Base-by-base conservation (phyloP, 1,284 basidiomycete species). In the Ganoderma sinense region DNA sequence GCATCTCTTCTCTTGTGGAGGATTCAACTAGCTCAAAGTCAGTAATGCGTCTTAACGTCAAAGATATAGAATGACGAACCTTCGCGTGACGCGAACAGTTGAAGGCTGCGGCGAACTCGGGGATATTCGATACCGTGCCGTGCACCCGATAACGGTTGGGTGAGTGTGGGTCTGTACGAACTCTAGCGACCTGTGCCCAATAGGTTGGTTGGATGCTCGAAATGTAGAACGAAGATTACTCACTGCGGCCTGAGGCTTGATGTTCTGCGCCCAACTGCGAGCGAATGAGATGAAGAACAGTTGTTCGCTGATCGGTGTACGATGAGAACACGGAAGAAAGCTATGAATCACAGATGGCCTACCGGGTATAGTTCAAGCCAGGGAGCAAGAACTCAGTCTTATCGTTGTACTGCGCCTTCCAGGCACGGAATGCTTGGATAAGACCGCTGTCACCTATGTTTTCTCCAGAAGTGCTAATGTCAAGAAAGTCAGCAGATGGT, bases 251-350 rank as follows among this genome's bases (percentile, higher is more conserved):
- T 88, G 90, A n/a, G 91, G 87, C 73, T 91, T 92, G 80, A 92
- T 91, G 71, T 87, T 89, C 75, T 88, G 85, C 0, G 90, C 93
- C 93, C 93, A 96, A 18, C 90, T 88, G 36, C 90, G 88, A 41
- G 85, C 96, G 77, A 94, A 97, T 1, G 94, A 89, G 69, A 97
- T 89, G 85, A 96, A 97, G 84, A 97, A 97, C 43, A 97, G 82
- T 84, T 97, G 96, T 62, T 97, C 96, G 68, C 93, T 94, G 69
- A 14, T 55, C 41, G 48, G 26, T 39, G 14, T 53, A 14, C 8
- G 14, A 18, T 67, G 16, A 40, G 60, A 6, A 18, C 5, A 8
- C 23, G 10, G 29, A 23, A 14, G 48, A 26, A 55, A 18, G 67
- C 55, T 4, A 29, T 43, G 26, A 11, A 40, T 45, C 36, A 26